Evolutionary conservation across 345 rosid genomes (phyloP), one percentile per base, ranked within the genome.

Genomic region (Capsella bursapastoris): DNA sequence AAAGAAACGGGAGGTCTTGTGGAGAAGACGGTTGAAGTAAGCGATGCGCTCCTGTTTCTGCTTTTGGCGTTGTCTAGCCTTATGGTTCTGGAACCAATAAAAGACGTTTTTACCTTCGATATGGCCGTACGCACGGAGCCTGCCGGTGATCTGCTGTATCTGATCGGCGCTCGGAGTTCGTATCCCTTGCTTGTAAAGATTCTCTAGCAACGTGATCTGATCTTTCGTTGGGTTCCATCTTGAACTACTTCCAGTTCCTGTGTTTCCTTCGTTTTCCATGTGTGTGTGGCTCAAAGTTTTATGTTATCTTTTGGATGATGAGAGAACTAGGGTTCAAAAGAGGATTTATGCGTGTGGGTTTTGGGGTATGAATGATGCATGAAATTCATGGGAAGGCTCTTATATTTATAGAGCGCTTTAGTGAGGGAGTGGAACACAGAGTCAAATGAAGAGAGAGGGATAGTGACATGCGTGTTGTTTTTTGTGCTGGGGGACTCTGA

Each of bases 81-180:
- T 92, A 31, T 95, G 98, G 84, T 95, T 95, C 67, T 95, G 99
- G 57, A 95, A 95, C 99, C 99, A 92, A 59, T 95, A 95, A 49
- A 95, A 95, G 27, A 95, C 99, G 78, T 95, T 95, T 77, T 95
- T 92, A n/a, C 98, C 99, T 80, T 95, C 98, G 49, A 95, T 95
- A 62, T 85, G 87, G n/a, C 99, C 97, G 65, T 71, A 83, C 4
- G 75, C 90, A 27, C 84, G 87, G 27, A 95, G 97, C 68, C 87
- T 84, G 16, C 67, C 71, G 3, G 98, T 86, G 70, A 95, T 95
- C 60, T 88, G 92, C 81, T 95, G 93, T 64, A 95, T 95, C 83
- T 92, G 97, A 15, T 92, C 96, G 10, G 98, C 93, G 7, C 75
- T 87, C 10, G 99, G 99, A 1, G 99, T 92, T 72, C 98, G 84